Percentiles rank a stretch among this genome's conserved stretches.
Conservation (phyloP, 129 eudicot genomes). For the Pulicaria dysenterica region DNA sequence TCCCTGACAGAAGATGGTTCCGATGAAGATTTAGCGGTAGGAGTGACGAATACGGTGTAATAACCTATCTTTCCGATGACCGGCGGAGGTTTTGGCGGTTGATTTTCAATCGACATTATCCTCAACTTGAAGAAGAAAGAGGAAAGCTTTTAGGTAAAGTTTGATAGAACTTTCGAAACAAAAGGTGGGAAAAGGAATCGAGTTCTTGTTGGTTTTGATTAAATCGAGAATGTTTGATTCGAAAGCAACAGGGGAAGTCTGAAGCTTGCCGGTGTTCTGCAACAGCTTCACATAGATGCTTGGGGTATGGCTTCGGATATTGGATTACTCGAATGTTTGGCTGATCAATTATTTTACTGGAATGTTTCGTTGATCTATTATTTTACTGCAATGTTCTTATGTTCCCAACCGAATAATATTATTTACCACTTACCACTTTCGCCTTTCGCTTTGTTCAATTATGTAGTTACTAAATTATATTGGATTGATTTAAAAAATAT, state of each 20-base stretch:
- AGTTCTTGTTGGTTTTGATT: not conserved
- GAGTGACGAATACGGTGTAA: conserved; percentile 88
- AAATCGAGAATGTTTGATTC: conserved; percentile 29
- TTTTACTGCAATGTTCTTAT: not conserved
- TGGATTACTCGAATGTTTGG: conserved; percentile 21
- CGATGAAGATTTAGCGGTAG: conserved; percentile 44
- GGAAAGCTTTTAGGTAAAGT: not conserved
- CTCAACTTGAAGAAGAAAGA: not conserved
- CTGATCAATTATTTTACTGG: not conserved
- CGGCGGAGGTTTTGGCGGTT: conserved; percentile 57
- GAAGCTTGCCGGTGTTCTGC: conserved; percentile 25
- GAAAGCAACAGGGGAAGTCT: conserved; percentile 6
- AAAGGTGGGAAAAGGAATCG: conserved; percentile 33
- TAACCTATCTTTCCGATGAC: conserved; percentile 94
- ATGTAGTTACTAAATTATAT: no score
- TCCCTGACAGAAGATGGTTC: conserved; percentile 12
- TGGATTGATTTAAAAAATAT: no score
- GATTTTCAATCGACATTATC: conserved; percentile 53
- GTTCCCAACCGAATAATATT: not conserved
- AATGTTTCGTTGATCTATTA: not conserved
- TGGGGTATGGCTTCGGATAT: conserved; percentile 18
- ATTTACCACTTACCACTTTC: not conserved
- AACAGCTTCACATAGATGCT: conserved; percentile 34
- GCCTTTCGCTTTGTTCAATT: no score
- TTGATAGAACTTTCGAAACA: conserved; percentile 22